Conservation (phyloP, 331 rosid genomes). For the Quercus lobata region DNA sequence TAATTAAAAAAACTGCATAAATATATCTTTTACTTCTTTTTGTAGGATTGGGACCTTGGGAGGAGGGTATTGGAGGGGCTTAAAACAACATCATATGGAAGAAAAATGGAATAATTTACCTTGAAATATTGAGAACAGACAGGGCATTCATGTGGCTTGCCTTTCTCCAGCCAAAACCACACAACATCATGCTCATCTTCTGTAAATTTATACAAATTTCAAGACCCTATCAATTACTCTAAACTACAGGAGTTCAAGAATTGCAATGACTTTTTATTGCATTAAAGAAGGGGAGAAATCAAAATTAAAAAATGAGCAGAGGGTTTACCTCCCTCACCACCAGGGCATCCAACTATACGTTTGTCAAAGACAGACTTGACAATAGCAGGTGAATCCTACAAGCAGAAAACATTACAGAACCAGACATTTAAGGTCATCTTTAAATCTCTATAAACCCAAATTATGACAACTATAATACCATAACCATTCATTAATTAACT, state of each 20-base stretch:
- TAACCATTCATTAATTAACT: background rate
- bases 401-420: background rate
- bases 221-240: background rate
- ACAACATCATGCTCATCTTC: conserved; percentile 57
- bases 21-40: background rate
- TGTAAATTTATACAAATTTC: conserved; percentile 1
- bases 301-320: background rate
- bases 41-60: background rate
- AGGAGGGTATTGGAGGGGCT: no score
- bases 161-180: conserved; percentile 59
- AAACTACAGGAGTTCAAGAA: background rate
- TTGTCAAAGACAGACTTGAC: conserved; percentile 36
- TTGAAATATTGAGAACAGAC: conserved; percentile 40
- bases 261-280: background rate
- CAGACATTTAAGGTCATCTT: background rate
- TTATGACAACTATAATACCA: background rate
- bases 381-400: conserved; percentile 42
- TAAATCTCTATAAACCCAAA: background rate
- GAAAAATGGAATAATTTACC: conserved; percentile 11
- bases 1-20: background rate
- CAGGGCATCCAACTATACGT: conserved; percentile 54
- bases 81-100: background rate
- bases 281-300: background rate
- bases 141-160: conserved; percentile 41
- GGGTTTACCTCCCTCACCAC: conserved; percentile 41